Percentiles rank a stretch among this genome's conserved stretches.
These are phyloP conservation scores for Colletotrichum filicis DNA, from an alignment of 2,329 filamentous ascomycete genomes.

Conservation along the genomic window DNA sequence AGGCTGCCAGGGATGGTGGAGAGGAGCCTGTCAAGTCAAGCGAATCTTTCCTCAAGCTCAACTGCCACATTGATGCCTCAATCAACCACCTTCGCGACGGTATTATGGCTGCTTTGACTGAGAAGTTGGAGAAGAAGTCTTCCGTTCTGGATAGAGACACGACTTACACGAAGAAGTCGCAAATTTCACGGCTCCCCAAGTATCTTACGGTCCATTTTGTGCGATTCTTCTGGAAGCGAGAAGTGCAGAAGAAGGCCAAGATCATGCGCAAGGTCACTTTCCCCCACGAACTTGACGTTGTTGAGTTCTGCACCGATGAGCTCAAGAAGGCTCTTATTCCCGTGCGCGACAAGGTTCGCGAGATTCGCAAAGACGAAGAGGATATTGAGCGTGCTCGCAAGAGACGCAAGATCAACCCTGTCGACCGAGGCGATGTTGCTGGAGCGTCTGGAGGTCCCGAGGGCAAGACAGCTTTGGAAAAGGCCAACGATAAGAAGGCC, in stretches of 20 bases:
- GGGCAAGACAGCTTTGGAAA: constrained; percentile 61
- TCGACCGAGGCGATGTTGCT: constrained; percentile 57
- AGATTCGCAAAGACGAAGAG: constrained; percentile 93
- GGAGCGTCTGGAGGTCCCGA: constrained; percentile 58
- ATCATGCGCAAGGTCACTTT: constrained; percentile 99
- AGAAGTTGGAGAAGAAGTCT: constrained; percentile 92
- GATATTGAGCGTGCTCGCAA: constrained; percentile 93
- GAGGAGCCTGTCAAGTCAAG: constrained; percentile 75
- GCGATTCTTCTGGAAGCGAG: constrained; percentile 96
- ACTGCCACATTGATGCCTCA: constrained; percentile 90
- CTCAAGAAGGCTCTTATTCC: constrained; percentile 85
- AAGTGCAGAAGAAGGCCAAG: constrained; percentile 98
- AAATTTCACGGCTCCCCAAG: constrained; percentile 89
- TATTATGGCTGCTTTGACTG: constrained; percentile 81
- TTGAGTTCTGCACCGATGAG: constrained; percentile 95
- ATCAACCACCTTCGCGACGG: constrained; percentile 94
- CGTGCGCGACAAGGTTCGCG: constrained; percentile 95
- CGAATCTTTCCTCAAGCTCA: constrained; percentile 89
- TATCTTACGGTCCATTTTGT: constrained; percentile 98
- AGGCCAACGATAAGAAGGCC: constrained; percentile 51
- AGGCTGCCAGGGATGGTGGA: constrained; percentile 77
- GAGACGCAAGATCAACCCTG: constrained; percentile 78
- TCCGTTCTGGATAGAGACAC: constrained; percentile 81
- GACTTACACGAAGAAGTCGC: constrained; percentile 89
- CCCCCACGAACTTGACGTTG: constrained; percentile 89